Conservation (phyloP, 1,139 yeast genomes). For the Barnettozyma hawaiiensis region DNA sequence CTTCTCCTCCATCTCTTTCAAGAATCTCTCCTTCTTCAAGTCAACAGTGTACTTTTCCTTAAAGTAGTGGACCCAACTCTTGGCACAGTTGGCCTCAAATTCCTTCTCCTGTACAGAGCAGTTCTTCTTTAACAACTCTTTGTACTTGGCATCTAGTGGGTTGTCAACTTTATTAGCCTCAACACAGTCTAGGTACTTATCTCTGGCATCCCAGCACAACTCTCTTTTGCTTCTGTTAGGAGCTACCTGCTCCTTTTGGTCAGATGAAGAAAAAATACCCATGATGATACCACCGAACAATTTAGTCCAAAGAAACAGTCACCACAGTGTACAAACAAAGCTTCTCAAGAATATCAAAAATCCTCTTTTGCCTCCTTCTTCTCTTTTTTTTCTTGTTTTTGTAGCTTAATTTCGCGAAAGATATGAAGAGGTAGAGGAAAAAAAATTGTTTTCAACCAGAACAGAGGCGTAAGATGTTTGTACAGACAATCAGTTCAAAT, state of each 20-base stretch:
- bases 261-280: conserved; percentile 33
- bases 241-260: conserved; percentile 30
- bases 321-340: too few species aligned
- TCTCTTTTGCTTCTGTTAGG: conserved; percentile 50
- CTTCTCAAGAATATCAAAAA: too few species aligned
- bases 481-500: conserved; percentile 11
- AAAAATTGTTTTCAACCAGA: neutral
- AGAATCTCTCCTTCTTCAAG: conserved; percentile 44
- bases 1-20: conserved; percentile 47
- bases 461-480: neutral
- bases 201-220: conserved; percentile 67
- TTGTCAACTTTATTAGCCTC: conserved; percentile 48
- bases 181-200: conserved; percentile 50
- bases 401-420: too few species aligned
- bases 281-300: conserved; percentile 18
- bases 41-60: conserved; percentile 62
- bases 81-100: conserved; percentile 53
- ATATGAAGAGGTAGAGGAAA: neutral
- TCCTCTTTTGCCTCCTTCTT: too few species aligned
- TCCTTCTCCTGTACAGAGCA: conserved; percentile 43
- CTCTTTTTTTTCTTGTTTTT: too few species aligned
- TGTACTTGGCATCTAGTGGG: conserved; percentile 36
- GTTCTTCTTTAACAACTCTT: conserved; percentile 29
- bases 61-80: conserved; percentile 64
- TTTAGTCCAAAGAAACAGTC: too few species aligned